A percentile compares a stretch with the other conserved stretches of the same genome.
phyloP scores from a whole-genome alignment of 1,284 basidiomycete genomes.

The Laetiporus sulphureus region DNA sequence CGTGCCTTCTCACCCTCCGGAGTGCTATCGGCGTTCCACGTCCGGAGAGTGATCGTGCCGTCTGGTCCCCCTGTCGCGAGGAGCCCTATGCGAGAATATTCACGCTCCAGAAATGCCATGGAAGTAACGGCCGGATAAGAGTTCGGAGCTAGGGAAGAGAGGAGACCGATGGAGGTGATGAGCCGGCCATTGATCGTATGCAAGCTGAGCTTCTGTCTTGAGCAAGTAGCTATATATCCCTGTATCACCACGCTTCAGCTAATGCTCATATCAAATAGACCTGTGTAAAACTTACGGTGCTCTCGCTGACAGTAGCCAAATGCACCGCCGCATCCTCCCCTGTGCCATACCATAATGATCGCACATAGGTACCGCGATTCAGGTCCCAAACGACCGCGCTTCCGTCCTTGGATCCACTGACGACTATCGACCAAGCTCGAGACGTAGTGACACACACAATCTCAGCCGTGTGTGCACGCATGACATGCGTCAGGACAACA shows the following conservation, averaged over 20 bases:
- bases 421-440: constrained; percentile 74
- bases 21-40: constrained; percentile 72
- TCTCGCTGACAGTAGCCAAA: constrained; percentile 77
- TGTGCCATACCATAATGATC: constrained; percentile 65
- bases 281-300: constrained; percentile 77
- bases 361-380: constrained; percentile 73
- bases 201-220: constrained; percentile 56
- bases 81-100: constrained; percentile 64
- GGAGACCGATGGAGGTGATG: constrained; percentile 61
- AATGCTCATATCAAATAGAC: too few species aligned
- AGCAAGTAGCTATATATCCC: constrained; percentile 84
- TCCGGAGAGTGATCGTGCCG: constrained; percentile 60
- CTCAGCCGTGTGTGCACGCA: constrained; percentile 69
- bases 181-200: constrained; percentile 80
- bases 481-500: constrained; percentile 58
- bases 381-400: constrained; percentile 89
- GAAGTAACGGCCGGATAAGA: constrained; percentile 39
- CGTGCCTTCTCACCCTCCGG: constrained; percentile 51
- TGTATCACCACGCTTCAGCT: too few species aligned
- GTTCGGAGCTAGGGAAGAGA: constrained; percentile 33
- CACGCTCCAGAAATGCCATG: constrained; percentile 75
- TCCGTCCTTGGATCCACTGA: constrained; percentile 83
- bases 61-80: constrained; percentile 64
- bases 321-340: constrained; percentile 46
- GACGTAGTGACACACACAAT: constrained; percentile 73